Evolutionary conservation across 208 protist species (phyloP).

Genomic region (Phytomonas francai): DNA sequence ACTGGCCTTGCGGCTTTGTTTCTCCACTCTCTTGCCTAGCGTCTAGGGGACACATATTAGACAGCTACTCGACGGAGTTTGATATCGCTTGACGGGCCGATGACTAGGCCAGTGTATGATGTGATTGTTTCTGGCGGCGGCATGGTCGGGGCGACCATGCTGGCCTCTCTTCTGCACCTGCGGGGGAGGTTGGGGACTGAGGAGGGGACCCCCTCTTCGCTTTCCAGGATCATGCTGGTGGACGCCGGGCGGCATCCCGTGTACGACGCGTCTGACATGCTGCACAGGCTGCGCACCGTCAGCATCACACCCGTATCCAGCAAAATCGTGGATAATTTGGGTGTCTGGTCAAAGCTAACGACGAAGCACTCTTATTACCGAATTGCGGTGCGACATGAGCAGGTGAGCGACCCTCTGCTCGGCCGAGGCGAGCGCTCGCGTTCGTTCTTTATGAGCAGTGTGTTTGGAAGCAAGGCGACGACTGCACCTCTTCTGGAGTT

Average conservation of each 20-base stretch:
- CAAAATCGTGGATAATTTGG: constrained; percentile 74
- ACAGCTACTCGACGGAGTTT: no score
- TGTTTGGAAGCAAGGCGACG: constrained; percentile 32
- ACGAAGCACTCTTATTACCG: constrained; percentile 86
- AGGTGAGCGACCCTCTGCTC: constrained; percentile 53
- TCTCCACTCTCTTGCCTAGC: no score
- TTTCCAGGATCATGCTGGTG: constrained; percentile 53
- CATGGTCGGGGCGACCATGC: constrained; percentile 59
- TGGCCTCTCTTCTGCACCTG: constrained; percentile 66
- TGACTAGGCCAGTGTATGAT: constrained; percentile 17
- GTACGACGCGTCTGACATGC: constrained; percentile 52
- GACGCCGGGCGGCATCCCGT: constrained; percentile 35
- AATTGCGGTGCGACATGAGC: constrained; percentile 78
- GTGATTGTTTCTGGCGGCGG: constrained; percentile 76
- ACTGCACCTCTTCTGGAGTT: constrained; percentile 71
- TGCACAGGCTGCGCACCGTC: constrained; percentile 71
- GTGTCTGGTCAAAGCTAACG: constrained; percentile 46
- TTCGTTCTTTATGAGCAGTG: constrained; percentile 47
- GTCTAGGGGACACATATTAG: no score
- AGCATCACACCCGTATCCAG: constrained; percentile 77
- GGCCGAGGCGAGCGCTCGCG: constrained; percentile 25
- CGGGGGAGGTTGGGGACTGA: constrained; percentile 29
- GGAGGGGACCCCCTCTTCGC: constrained; percentile 11
- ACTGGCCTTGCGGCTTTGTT: no score
- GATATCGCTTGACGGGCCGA: no score